A percentile compares a stretch with the other conserved stretches of the same genome.
Evolutionary conservation across 345 rosid species (phyloP).

Genomic region (Eucalyptus brandiana): DNA sequence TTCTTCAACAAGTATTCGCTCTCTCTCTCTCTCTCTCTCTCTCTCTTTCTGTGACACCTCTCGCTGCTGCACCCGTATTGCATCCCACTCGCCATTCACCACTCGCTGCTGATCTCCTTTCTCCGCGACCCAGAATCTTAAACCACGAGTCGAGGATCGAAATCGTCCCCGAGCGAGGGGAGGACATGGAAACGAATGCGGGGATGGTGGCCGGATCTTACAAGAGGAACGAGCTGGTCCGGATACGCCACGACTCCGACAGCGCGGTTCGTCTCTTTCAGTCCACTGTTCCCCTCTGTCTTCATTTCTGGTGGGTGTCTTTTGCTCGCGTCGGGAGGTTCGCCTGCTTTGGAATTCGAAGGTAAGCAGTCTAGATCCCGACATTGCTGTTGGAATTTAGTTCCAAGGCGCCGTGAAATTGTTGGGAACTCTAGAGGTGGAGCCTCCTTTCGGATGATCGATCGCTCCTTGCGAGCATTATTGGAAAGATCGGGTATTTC

Average conservation of each 20-base stretch:
- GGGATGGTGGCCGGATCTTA: conserved; percentile 99
- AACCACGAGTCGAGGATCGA: not conserved
- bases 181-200: conserved; percentile 67
- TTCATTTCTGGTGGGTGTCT: not conserved
- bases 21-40: too few species aligned
- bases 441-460: not conserved
- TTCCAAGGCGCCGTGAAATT: not conserved
- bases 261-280: not conserved
- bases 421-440: not conserved
- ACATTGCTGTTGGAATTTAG: too few species aligned
- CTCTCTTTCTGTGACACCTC: not conserved
- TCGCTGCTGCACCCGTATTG: not conserved
- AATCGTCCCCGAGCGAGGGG: not conserved
- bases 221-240: conserved; percentile 90
- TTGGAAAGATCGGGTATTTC: not conserved
- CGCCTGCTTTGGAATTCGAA: not conserved
- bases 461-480: not conserved
- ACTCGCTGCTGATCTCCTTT: not conserved
- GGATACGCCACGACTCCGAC: conserved; percentile 93
- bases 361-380: not conserved
- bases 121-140: not conserved
- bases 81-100: not conserved
- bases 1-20: not conserved
- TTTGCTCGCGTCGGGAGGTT: not conserved
- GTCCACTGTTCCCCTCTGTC: not conserved